These are phyloP conservation scores for Paecilomyces sp. DNA, from an alignment of 2,329 filamentous ascomycete genomes.

Conservation along the genomic window DNA sequence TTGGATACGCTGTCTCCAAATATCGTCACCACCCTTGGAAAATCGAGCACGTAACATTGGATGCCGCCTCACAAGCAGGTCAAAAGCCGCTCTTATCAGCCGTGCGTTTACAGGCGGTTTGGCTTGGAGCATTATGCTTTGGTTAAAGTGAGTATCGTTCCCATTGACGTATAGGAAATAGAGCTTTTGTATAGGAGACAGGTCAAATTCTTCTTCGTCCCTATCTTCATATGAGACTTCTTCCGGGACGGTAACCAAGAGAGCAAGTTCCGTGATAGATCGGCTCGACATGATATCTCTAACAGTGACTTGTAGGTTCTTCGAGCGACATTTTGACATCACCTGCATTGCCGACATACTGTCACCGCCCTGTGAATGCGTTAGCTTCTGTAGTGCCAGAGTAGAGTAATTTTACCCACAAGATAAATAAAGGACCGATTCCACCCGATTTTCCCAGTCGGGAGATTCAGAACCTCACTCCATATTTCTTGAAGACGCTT, in stretches of 20 bases:
- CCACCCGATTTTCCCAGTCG: constrained; percentile 2
- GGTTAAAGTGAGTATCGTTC: constrained; percentile 13
- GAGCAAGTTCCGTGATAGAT: constrained; percentile 8
- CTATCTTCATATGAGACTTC: constrained; percentile 2
- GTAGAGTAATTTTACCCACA: background rate
- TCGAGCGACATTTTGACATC: constrained; percentile 9
- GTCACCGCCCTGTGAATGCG: constrained; percentile 5
- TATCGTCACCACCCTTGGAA: constrained; percentile 6
- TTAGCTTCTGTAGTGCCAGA: background rate
- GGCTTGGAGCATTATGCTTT: constrained; percentile 10
- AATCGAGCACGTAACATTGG: constrained; percentile 17
- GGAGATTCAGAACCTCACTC: constrained; percentile 6
- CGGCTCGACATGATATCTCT: constrained; percentile 9
- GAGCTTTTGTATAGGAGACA: constrained; percentile 16
- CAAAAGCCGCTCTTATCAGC: constrained; percentile 5
- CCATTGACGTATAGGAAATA: constrained; percentile 13
- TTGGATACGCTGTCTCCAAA: constrained; percentile 11
- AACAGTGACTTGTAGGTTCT: constrained; percentile 7
- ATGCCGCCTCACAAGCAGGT: constrained; percentile 10
- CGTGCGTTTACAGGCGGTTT: background rate
- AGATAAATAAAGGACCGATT: constrained; percentile 9
- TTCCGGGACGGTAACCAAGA: constrained; percentile 5
- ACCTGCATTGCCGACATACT: constrained; percentile 11
- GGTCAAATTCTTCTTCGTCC: constrained; percentile 10
- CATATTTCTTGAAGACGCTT: constrained; percentile 5